Evolutionary conservation across 192 early-diverging fungal genomes (phyloP), one percentile per base, ranked within the genome.

Genomic region (Chytriomyces confervae): DNA sequence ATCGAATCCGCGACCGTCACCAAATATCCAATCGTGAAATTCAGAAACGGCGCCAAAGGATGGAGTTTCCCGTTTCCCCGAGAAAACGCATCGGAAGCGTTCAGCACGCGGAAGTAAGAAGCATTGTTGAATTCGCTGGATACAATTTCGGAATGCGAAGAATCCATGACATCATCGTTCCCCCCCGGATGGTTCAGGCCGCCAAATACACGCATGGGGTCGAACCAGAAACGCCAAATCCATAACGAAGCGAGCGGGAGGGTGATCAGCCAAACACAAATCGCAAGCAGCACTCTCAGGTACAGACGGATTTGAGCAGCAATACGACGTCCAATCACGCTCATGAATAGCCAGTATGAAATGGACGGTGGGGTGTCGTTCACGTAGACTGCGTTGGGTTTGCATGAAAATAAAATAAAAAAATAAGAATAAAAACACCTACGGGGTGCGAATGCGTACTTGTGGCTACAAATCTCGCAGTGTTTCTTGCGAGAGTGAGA

Each of bases 391-490:
- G 43, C 16, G 64, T 79, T 72, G 47, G 20, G 46, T 27, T 27
- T 27, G 24, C 24, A 27, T 48, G 61, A 18, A 27, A 23, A 23
- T 10, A 29, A 24, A 18, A 11, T 16, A 10, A 46, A 69, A 46
- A 69, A 27, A n/a, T 50, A 48, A 48, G 18, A 48, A 45, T 9
- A 5, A n/a, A 20, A 57, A n/a, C 29, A 81, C 89, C 72, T 89
- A 92, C 91, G 89, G 29, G 94, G 93, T 16, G 94, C 91, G 74
- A 98, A 98, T 36, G 84, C 81, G 80, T 93, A 98, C 24, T 88
- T 84, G 83, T 96, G 86, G 50, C 93, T 92, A 82, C 96, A 98
- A 6, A 98, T 89, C 79, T 98, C 96, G 84, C 96, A 98, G 76
- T 90, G 88, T 75, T 84, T 91, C 77, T 95, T 95, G 81, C 91